Evolutionary conservation across 73 alveolate species (phyloP), one percentile per base, ranked within the genome.

Genomic region (Paramecium pentaurelia): DNA sequence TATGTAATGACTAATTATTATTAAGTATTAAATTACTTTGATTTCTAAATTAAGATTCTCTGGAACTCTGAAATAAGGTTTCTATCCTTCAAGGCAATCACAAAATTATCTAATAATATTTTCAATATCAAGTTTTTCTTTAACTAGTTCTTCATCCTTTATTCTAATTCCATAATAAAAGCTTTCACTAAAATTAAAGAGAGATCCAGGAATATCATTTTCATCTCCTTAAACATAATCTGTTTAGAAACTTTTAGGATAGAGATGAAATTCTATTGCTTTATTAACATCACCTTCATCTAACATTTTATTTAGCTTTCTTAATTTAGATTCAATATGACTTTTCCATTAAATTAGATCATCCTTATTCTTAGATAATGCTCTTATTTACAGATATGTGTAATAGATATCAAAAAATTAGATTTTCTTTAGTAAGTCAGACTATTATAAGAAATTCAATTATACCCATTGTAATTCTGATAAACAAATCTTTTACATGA

Each of bases 341-440:
- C 97, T 97, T 11, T 64, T 73, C 97, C 97, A 96, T 75, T 88
- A 51, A 70, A 88, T 45, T 59, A 91, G 95, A 34, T 77, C 86
- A 44, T 95, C 95, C 18, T 90, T 70, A 36, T 90, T 49, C 9
- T 60, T 92, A 32, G 97, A 86, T 8, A 97, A 92, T 58, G 97
- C 96, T 86, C 96, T 95, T 18, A 98, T 97, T 95, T 95, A 94
- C 51, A 98, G 91, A 92, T 95, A 98, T 75, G 92, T 94, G 20
- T 86, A 73, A 90, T 95, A 98, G 34, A 95, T 93, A 9, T 92
- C 95, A 86, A 97, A 97, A 93, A 98, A 96, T 93, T 95, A 77
- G 32, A 95, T 71, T 58, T 95, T 95, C 93, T 98, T 95, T 85
- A 98, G 96, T 77, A 98, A 93, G 9, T 96, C 93, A 80, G 93